These are phyloP conservation scores for Penicillium sp. DNA, from an alignment of 2,329 filamentous ascomycete species.

Conservation along the genomic window DNA sequence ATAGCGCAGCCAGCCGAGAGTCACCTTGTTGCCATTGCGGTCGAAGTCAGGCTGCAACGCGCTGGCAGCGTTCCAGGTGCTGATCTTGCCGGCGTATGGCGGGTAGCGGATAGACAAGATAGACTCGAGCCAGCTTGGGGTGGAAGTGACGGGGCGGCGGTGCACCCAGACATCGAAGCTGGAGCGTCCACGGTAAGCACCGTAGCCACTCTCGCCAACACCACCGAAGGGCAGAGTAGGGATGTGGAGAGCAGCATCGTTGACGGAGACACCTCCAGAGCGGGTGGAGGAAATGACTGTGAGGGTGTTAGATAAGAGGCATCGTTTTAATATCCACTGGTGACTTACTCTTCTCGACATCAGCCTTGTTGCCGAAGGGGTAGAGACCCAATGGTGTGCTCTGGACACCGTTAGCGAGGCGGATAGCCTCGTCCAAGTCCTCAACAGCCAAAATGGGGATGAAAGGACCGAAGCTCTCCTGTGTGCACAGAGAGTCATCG, in stretches of 20 bases:
- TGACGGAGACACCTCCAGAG: slow-evolving; percentile 65
- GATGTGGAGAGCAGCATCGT: slow-evolving; percentile 69
- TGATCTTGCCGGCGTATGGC: slow-evolving; percentile 60
- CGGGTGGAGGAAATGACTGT: slow-evolving; percentile 63
- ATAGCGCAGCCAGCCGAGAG: slow-evolving; percentile 42
- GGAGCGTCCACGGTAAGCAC: slow-evolving; percentile 76
- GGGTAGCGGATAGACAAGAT: slow-evolving; percentile 62
- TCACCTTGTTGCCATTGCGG: slow-evolving; percentile 52
- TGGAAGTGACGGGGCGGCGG: slow-evolving; percentile 59
- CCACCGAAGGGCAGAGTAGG: slow-evolving; percentile 78
- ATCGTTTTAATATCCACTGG: not conserved
- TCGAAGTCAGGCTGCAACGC: slow-evolving; percentile 62
- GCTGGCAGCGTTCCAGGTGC: slow-evolving; percentile 53
- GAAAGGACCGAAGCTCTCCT: slow-evolving; percentile 93
- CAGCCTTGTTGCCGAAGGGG: slow-evolving; percentile 78
- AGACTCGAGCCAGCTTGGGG: slow-evolving; percentile 62
- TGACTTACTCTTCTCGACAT: slow-evolving; percentile 69
- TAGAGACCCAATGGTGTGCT: slow-evolving; percentile 82
- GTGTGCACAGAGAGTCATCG: slow-evolving; percentile 74
- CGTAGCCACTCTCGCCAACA: slow-evolving; percentile 75
- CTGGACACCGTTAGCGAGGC: slow-evolving; percentile 76
- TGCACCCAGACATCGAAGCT: slow-evolving; percentile 66
- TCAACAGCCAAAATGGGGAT: slow-evolving; percentile 79
- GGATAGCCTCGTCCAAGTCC: slow-evolving; percentile 81
- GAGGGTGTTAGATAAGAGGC: not conserved